Base-by-base conservation (phyloP, 2,329 filamentous ascomycete species). In the Ambrosiella cleistominuta region DNA sequence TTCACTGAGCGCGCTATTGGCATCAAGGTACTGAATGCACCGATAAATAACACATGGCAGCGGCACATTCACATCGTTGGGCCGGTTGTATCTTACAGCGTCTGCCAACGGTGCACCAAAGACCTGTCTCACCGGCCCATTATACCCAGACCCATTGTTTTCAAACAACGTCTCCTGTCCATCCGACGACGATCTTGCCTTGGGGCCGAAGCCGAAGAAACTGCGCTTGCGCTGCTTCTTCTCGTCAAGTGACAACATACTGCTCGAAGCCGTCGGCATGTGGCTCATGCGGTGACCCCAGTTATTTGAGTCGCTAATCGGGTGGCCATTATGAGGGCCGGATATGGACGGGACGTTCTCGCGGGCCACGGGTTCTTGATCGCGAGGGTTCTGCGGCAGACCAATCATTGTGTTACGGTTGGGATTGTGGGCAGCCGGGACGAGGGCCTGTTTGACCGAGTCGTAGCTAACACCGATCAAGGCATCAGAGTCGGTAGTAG, bases 11-110 rank as follows among this genome's bases (percentile, higher is more conserved):
- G 90, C 93, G 62, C 86, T 81, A 72, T 90, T 90, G 6, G 81
- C 78, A 63, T 88, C 85, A 15, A 98, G 77, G 68, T 95, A 98
- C 68, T 97, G 88, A 62, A 98, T 86, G 67, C 89, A 96, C 59
- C 93, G 84, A 71, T 94, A 98, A 7, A 97, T 88, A 1, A 98
- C 93, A 6, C 91, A 87, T 1, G 93, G 93, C 36, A 98, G 73
- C 36, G 86, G 83, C 6, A 88, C 81, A 61, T 82, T 79, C 50
- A 87, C 75, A 59, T 88, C 86, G 11, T 74, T 70, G 0, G 89
- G 90, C 11, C 82, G 77, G 64, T 86, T 90, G 66, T 80, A 86
- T 61, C 86, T 81, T 7, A 95, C 90, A 35, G 93, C 93, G 65
- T 97, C 91, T 7, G 81, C 81, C 56, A 98, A 72, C 4, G 88